phyloP scores from a whole-genome alignment of 2,329 filamentous ascomycete species.

The Colletotrichum agaves region DNA sequence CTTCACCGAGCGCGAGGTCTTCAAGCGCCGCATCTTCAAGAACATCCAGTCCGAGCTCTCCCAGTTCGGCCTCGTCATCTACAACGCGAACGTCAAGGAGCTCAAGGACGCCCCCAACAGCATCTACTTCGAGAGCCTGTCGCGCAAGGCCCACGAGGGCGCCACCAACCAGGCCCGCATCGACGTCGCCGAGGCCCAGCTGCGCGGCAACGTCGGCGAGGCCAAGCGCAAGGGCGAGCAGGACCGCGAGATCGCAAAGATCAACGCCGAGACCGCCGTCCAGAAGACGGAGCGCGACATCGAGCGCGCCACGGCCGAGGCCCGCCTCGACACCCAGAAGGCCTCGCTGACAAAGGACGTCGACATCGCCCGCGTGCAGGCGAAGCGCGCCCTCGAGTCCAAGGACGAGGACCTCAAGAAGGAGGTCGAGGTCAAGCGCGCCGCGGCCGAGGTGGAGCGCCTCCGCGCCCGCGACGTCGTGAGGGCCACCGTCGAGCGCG shows the following conservation, averaged over 20 bases:
- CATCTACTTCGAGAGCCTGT: constrained; percentile 86
- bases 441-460: constrained; percentile 82
- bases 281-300: constrained; percentile 86
- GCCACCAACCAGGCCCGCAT: constrained; percentile 82
- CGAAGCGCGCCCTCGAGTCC: constrained; percentile 77
- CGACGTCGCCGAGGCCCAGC: constrained; percentile 73
- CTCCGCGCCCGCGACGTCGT: constrained; percentile 82
- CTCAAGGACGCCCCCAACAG: constrained; percentile 83
- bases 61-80: constrained; percentile 82
- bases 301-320: constrained; percentile 82
- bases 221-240: constrained; percentile 82
- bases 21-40: constrained; percentile 79
- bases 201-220: constrained; percentile 79
- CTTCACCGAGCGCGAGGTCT: constrained; percentile 79
- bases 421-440: constrained; percentile 80
- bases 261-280: constrained; percentile 85
- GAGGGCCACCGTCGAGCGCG: constrained; percentile 76
- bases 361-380: constrained; percentile 79
- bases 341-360: constrained; percentile 79
- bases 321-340: constrained; percentile 77
- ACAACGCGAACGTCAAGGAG: constrained; percentile 83
- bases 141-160: constrained; percentile 85
- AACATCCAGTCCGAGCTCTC: constrained; percentile 84
- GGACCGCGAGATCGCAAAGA: constrained; percentile 88
- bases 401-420: constrained; percentile 84